phyloP scores from a whole-genome alignment of 176 grass and related monocot species.

The Sorghum bicolor region Sorghum_bicolor_NCBIv3 NC_012870.2:14915001-14915500 shows the following conservation, averaged over 20 bases:
- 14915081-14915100: too few relatives aligned
- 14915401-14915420: not conserved
- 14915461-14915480: not conserved
- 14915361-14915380: not conserved
- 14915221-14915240: not conserved
- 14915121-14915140: not conserved
- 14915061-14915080: not conserved
- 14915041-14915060: not conserved
- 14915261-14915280: not conserved
- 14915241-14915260: not conserved
- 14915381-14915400: not conserved
- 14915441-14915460: slow-evolving; percentile 19
- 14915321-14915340: not conserved
- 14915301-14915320: not conserved
- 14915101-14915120: not conserved
- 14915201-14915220: not conserved
- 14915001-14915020: slow-evolving; percentile 71
- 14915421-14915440: not conserved
- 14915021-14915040: slow-evolving; percentile 29
- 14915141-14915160: not conserved
- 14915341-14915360: not conserved
- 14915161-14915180: not conserved
- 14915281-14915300: not conserved
- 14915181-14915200: not conserved
- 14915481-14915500: slow-evolving; percentile 26